These are phyloP conservation scores for Oryza meyeriana DNA, from an alignment of 176 grass and related monocot genomes.

Conservation along the genomic window DNA sequence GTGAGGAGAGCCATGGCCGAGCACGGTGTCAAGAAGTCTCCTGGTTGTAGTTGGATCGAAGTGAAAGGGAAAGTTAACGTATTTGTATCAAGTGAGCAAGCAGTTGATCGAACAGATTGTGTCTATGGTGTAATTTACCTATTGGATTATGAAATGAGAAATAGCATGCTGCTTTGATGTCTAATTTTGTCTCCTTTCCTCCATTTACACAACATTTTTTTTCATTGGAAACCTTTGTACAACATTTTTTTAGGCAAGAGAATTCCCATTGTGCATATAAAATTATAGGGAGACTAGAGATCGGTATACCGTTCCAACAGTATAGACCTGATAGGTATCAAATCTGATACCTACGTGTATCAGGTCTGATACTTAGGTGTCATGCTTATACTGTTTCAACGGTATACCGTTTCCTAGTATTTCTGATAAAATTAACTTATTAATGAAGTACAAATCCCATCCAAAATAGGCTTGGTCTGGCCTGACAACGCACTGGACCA, in stretches of 20 bases:
- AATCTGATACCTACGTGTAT: too few relatives aligned
- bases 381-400: too few relatives aligned
- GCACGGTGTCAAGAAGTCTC: constrained; percentile 53
- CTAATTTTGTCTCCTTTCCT: background rate
- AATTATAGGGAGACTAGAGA: too few relatives aligned
- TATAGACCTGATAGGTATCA: too few relatives aligned
- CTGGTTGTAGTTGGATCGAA: constrained; percentile 76
- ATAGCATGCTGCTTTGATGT: background rate
- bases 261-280: too few relatives aligned
- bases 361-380: too few relatives aligned
- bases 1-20: constrained; percentile 57
- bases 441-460: too few relatives aligned
- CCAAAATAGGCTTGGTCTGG: too few relatives aligned
- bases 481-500: too few relatives aligned
- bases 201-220: background rate
- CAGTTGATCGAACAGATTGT: background rate
- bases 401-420: too few relatives aligned
- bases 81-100: constrained; percentile 48
- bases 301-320: too few relatives aligned
- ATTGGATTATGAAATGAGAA: constrained; percentile 45
- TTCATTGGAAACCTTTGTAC: background rate
- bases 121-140: constrained; percentile 7
- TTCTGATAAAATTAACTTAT: too few relatives aligned
- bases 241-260: background rate
- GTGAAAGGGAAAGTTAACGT: constrained; percentile 40